Percentiles rank a stretch among this genome's conserved stretches.
Evolutionary conservation across 2,329 filamentous ascomycete genomes (phyloP).

Genomic region (Cercospora citrullina): DNA sequence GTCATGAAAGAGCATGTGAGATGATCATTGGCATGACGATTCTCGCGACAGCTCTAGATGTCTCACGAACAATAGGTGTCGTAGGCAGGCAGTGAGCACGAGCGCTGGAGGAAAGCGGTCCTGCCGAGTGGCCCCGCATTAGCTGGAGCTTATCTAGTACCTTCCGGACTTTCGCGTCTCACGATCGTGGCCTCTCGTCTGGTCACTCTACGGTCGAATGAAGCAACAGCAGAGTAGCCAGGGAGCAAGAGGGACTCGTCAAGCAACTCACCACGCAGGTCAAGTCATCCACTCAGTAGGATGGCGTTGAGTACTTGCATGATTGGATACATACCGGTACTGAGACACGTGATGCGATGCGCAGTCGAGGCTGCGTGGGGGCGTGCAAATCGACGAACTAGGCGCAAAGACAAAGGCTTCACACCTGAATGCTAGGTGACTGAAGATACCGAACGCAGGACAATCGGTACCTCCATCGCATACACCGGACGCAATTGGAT

Average conservation of each 20-base stretch:
- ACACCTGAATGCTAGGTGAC: too few species aligned
- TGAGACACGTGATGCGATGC: not conserved
- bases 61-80: not conserved
- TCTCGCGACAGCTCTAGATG: not conserved
- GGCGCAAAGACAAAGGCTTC: not conserved
- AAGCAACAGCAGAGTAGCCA: too few species aligned
- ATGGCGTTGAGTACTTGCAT: too few species aligned
- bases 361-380: not conserved
- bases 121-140: conserved; percentile 2
- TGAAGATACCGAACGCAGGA: too few species aligned
- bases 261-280: not conserved
- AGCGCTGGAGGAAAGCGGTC: not conserved
- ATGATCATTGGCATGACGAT: not conserved
- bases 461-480: too few species aligned
- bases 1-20: not conserved
- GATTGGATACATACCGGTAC: too few species aligned
- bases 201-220: too few species aligned
- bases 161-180: not conserved
- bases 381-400: not conserved
- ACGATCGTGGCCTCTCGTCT: not conserved
- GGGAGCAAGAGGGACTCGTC: not conserved
- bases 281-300: not conserved
- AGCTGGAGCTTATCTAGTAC: not conserved
- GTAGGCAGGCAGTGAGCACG: not conserved
- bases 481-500: too few species aligned